Conservation (phyloP, 495 filamentous ascomycete genomes). For the Aspergillus panamensis region DNA sequence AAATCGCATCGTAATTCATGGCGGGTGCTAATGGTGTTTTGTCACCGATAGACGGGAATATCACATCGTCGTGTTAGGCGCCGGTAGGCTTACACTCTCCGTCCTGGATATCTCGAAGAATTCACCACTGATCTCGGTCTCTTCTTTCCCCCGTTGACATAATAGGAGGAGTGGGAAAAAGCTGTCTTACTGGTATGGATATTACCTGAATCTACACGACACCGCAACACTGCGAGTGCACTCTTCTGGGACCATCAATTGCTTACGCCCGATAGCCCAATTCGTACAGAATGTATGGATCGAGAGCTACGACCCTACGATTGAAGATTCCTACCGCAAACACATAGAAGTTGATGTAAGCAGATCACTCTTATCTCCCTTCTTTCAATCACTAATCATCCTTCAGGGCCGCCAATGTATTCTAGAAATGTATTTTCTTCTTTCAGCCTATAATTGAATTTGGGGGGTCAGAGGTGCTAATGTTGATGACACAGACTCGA, state of each 20-base stretch:
- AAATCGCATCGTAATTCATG: conserved; percentile 7
- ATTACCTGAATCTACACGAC: background rate
- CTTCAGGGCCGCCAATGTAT: conserved; percentile 87
- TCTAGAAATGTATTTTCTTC: conserved; percentile 82
- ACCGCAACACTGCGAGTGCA: background rate
- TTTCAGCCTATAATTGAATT: background rate
- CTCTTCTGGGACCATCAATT: background rate
- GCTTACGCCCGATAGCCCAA: conserved; percentile 62
- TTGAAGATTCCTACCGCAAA: conserved; percentile 96
- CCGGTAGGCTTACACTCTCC: conserved; percentile 55
- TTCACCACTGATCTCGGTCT: conserved; percentile 10
- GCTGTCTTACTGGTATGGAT: conserved; percentile 85
- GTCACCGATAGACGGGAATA: conserved; percentile 65
- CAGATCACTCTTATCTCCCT: conserved; percentile 29
- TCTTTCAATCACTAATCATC: conserved; percentile 23
- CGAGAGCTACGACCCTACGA: conserved; percentile 97
- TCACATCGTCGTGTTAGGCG: conserved; percentile 86
- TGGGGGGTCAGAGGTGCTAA: conserved; percentile 11
- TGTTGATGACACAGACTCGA: conserved; percentile 62
- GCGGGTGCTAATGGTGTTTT: conserved; percentile 26
- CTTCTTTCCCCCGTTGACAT: conserved; percentile 15
- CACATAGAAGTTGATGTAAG: conserved; percentile 90
- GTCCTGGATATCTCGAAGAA: conserved; percentile 9
- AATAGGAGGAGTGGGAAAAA: conserved; percentile 93
- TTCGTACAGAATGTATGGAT: conserved; percentile 99